These are phyloP conservation scores for Trichosanthes truncata DNA, from an alignment of 306 rosid species.

Conservation along the genomic window DNA sequence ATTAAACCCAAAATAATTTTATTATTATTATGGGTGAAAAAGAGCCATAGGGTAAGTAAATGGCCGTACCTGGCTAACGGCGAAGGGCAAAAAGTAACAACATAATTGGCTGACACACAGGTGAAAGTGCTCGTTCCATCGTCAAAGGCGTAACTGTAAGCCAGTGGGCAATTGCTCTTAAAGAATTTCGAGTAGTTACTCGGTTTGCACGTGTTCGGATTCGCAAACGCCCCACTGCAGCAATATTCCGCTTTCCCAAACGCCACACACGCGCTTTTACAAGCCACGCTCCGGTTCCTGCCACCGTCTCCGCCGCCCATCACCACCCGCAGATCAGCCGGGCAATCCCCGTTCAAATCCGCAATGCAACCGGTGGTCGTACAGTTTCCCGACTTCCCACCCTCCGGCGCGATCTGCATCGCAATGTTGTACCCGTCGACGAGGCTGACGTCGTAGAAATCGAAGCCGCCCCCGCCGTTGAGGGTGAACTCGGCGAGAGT, in stretches of 20 bases:
- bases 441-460: slow-evolving; percentile 85
- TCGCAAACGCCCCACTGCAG: background rate
- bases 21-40: background rate
- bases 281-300: background rate
- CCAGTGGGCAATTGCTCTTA: background rate
- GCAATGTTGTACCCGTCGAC: slow-evolving; percentile 90
- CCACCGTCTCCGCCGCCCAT: background rate
- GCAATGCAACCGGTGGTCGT: slow-evolving; percentile 52
- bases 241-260: slow-evolving; percentile 8
- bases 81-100: slow-evolving; percentile 5
- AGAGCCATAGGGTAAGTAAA: background rate
- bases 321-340: slow-evolving; percentile 39
- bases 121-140: slow-evolving; percentile 10
- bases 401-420: slow-evolving; percentile 42
- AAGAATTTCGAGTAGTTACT: background rate
- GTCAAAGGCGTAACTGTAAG: slow-evolving; percentile 10
- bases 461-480: slow-evolving; percentile 56
- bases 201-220: background rate
- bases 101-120: background rate
- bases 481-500: slow-evolving; percentile 67
- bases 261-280: slow-evolving; percentile 9
- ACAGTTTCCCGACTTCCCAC: slow-evolving; percentile 49
- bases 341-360: slow-evolving; percentile 60
- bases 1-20: background rate
- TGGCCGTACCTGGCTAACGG: background rate